Evolutionary conservation across 345 rosid species (phyloP).

Genomic region (Corchorus capsularis): DNA sequence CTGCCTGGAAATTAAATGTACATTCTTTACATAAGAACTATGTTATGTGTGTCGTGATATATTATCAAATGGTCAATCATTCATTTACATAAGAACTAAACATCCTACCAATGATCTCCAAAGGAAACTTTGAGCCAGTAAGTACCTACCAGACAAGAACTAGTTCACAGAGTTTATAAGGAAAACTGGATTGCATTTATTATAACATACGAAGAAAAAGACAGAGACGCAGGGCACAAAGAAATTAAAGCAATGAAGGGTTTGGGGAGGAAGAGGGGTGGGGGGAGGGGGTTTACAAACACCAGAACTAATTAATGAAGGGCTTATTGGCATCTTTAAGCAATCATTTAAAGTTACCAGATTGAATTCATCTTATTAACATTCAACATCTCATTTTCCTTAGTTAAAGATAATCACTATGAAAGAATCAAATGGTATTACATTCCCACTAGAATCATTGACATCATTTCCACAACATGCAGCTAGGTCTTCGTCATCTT

Average conservation of each 20-base stretch:
- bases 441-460: conserved; percentile 54
- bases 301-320: conserved; percentile 2
- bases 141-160: conserved; percentile 4
- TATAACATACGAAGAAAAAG: not conserved
- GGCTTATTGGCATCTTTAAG: conserved; percentile 10
- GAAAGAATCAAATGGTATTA: conserved; percentile 38
- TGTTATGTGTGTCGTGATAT: not conserved
- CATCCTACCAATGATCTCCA: conserved; percentile 9
- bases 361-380: not conserved
- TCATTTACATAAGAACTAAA: not conserved
- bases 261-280: not conserved
- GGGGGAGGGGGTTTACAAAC: not conserved
- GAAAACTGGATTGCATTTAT: not conserved
- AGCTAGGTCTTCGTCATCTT: conserved; percentile 24
- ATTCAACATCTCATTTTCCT: conserved; percentile 13
- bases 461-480: conserved; percentile 38
- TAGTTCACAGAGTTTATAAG: not conserved
- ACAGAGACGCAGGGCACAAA: not conserved
- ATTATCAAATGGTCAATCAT: too few relatives aligned
- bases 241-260: not conserved
- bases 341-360: not conserved
- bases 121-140: not conserved
- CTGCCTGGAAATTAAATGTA: not conserved
- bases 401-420: not conserved
- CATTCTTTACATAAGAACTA: not conserved